Conservation (phyloP, 106 monocot species). For the Platanthera guangdongensis region DNA sequence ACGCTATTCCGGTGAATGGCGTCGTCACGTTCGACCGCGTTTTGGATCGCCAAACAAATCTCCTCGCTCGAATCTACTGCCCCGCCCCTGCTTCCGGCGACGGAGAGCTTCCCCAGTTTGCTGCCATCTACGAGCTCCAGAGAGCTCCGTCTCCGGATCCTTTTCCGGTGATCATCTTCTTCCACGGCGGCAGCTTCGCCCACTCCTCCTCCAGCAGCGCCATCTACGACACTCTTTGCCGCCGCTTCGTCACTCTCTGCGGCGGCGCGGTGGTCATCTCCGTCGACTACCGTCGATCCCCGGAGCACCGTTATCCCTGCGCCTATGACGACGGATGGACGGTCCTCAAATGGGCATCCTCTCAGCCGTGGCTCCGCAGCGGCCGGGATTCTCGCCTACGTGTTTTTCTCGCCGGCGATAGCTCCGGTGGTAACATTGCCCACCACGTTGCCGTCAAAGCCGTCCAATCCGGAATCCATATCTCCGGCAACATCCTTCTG, state of each 20-base stretch:
- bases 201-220: constrained; percentile 74
- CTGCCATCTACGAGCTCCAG: constrained; percentile 18
- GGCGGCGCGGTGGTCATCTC: constrained; percentile 61
- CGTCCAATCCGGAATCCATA: constrained; percentile 31
- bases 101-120: not conserved
- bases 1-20: constrained; percentile 55
- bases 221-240: constrained; percentile 79
- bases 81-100: constrained; percentile 15
- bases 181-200: constrained; percentile 88
- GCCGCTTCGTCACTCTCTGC: constrained; percentile 61
- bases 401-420: constrained; percentile 69
- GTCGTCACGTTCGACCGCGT: constrained; percentile 59
- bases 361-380: constrained; percentile 49
- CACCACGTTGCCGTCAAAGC: constrained; percentile 72
- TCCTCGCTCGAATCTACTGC: constrained; percentile 70
- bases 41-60: constrained; percentile 50
- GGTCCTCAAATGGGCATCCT: constrained; percentile 62
- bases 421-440: constrained; percentile 89
- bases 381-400: constrained; percentile 24
- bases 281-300: constrained; percentile 73
- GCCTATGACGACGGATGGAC: constrained; percentile 86
- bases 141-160: constrained; percentile 27
- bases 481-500: constrained; percentile 68
- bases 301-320: constrained; percentile 67
- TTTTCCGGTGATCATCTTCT: constrained; percentile 79